A percentile compares a stretch with the other conserved stretches of the same genome.
phyloP scores from a whole-genome alignment of 495 filamentous ascomycete species.

The Penicillium taxi region DNA sequence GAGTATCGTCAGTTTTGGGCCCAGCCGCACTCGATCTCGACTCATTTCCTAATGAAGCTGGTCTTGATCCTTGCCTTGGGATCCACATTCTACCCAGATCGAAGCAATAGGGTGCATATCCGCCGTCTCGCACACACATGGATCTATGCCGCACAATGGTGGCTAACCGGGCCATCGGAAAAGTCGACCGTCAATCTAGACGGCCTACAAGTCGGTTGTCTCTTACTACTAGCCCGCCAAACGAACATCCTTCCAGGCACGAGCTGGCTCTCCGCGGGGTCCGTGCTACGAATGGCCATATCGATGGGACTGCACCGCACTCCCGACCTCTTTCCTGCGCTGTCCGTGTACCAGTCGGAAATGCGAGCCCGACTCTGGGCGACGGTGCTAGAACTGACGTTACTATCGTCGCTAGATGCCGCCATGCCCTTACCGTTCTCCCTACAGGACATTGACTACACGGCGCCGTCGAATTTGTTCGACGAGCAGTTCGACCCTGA shows the following conservation, averaged over 20 bases:
- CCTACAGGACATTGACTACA: constrained; percentile 46
- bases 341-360: constrained; percentile 40
- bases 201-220: constrained; percentile 41
- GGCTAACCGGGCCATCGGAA: constrained; percentile 43
- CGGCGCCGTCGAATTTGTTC: constrained; percentile 43
- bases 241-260: constrained; percentile 42
- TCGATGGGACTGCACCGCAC: constrained; percentile 57
- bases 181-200: constrained; percentile 42
- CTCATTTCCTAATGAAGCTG: constrained; percentile 43
- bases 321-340: constrained; percentile 34
- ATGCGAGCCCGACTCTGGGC: constrained; percentile 57
- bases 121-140: constrained; percentile 35
- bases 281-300: constrained; percentile 48
- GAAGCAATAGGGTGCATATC: constrained; percentile 32
- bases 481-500: too few relatives aligned
- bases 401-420: constrained; percentile 46
- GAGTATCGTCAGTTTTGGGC: constrained; percentile 26
- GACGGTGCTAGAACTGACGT: constrained; percentile 45
- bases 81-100: too few relatives aligned
- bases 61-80: too few relatives aligned
- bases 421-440: constrained; percentile 45
- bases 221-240: constrained; percentile 39
- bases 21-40: constrained; percentile 11
- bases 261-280: constrained; percentile 50
- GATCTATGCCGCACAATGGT: constrained; percentile 46